Conservation (phyloP, 345 rosid species). For the Cardiospermum halicacabum region DNA sequence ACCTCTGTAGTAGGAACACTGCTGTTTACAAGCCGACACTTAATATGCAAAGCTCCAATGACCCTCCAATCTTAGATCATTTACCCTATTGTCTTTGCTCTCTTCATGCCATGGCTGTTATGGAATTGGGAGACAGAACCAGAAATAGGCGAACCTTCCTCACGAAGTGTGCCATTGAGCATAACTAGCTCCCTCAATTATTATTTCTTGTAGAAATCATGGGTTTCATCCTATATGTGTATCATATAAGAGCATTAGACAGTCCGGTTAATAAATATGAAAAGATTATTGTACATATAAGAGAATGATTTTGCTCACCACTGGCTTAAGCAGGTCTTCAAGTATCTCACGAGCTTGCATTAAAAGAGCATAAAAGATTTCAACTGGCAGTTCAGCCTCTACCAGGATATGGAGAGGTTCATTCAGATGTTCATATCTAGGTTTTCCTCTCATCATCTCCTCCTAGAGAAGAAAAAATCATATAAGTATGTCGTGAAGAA, state of each 20-base stretch:
- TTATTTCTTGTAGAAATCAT: slow-evolving; percentile 92
- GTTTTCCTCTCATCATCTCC: too few species aligned
- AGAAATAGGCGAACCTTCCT: too few species aligned
- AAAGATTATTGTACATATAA: too few species aligned
- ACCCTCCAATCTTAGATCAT: slow-evolving; percentile 17
- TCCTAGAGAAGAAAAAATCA: too few species aligned
- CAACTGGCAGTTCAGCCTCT: slow-evolving; percentile 64
- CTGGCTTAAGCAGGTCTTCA: slow-evolving; percentile 74
- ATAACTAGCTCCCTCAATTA: slow-evolving; percentile 92
- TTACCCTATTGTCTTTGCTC: slow-evolving; percentile 91
- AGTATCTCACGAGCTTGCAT: slow-evolving; percentile 87
- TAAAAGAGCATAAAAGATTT: slow-evolving; percentile 73
- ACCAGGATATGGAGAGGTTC: too few species aligned
- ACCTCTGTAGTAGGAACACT: slow-evolving; percentile 21
- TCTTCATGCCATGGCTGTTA: slow-evolving; percentile 90
- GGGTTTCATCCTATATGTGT: slow-evolving; percentile 99
- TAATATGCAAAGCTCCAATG: too few species aligned
- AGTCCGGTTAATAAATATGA: too few species aligned
- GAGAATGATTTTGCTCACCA: slow-evolving; percentile 37
- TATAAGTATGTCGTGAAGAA: too few species aligned
- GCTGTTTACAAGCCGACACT: slow-evolving; percentile 26
- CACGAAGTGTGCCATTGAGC: slow-evolving; percentile 88
- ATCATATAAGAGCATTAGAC: too few species aligned
- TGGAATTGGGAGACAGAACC: slow-evolving; percentile 91
- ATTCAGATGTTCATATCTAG: too few species aligned